Base-by-base conservation (phyloP, 1,284 basidiomycete genomes). In the Trichosporon sp. region DNA sequence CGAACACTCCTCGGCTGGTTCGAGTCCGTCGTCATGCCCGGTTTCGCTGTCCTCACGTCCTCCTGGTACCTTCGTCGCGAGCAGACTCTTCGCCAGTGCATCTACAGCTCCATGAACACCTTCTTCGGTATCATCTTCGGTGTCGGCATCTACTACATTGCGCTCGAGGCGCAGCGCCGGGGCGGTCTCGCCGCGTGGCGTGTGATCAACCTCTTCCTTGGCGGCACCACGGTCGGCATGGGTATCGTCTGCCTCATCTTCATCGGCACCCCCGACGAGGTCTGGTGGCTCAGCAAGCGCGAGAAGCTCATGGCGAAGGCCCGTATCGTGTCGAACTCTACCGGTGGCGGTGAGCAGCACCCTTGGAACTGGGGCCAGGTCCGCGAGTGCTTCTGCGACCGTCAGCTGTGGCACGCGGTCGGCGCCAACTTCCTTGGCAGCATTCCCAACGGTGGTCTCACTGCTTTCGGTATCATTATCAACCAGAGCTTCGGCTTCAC, bases 141-240 rank as follows among this genome's bases (percentile, higher is more conserved):
- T 4, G 49, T 68, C 1, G 64, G 63, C 33, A 69, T 67, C 65
- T 74, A 71, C 62, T 70, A 65, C 54, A 69, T 74, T 44, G 73
- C 69, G 14, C 60, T 63, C 14, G 60, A 64, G 27, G 61, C 70
- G 5, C 58, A 70, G 37, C 31, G 44, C 27, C 21, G 58, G 2
- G 72, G 72, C 31, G 65, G 66, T 8, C 59, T 71, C 3, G 70
- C 71, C 9, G 73, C 66, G 4, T 74, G 73, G 73, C 64, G 72
- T 13, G 71, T 70, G 11, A 74, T 74, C 69, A 71, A 71, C 64
- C 70, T 70, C 40, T 74, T 74, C 69, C 70, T 74, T 21, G 73
- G 73, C 23, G 67, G 59, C 9, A 49, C 65, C n/a, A 74, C 73
- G n/a, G 66, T 73, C 40, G 65, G 63, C 46, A 58, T 69, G 54